phyloP scores from a whole-genome alignment of 495 filamentous ascomycete genomes.

The Daldinia grandis region DNA sequence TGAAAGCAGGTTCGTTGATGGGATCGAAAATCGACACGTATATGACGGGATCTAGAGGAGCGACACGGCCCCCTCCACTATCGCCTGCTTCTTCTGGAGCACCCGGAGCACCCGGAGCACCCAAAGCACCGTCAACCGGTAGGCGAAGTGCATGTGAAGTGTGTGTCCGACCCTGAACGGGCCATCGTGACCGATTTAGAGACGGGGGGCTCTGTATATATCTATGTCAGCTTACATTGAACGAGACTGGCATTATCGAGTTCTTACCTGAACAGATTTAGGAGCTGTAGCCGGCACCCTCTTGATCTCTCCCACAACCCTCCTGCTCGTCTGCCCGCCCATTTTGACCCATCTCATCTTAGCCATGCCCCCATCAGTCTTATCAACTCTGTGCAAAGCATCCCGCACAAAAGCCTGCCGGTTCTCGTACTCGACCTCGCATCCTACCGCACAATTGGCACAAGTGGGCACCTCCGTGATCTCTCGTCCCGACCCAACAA shows the following conservation, averaged over 20 bases:
- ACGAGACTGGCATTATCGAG: background rate
- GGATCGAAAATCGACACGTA: constrained; percentile 56
- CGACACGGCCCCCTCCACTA: constrained; percentile 24
- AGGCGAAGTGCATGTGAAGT: constrained; percentile 17
- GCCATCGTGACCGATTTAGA: background rate
- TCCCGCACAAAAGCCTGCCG: constrained; percentile 26
- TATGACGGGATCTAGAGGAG: constrained; percentile 40
- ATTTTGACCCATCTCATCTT: constrained; percentile 40
- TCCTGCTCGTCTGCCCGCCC: constrained; percentile 22
- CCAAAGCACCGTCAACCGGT: constrained; percentile 24
- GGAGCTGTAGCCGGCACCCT: background rate
- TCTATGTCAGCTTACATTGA: background rate
- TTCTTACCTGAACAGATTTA: constrained; percentile 15
- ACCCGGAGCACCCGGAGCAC: constrained; percentile 26
- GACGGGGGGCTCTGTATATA: constrained; percentile 9
- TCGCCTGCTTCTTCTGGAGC: constrained; percentile 6
- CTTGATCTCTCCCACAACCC: constrained; percentile 28
- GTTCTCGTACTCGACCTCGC: constrained; percentile 34
- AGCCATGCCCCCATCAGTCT: constrained; percentile 40
- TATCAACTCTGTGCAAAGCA: constrained; percentile 43
- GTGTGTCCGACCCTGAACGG: constrained; percentile 2
- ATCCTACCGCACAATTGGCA: constrained; percentile 42
- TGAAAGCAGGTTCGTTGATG: constrained; percentile 50
- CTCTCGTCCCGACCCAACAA: constrained; percentile 32
- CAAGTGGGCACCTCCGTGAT: constrained; percentile 50